Evolutionary conservation across 352 stramenopile genomes (phyloP), one percentile per base, ranked within the genome.

Genomic region (Aphanomyces cochlioides): DNA sequence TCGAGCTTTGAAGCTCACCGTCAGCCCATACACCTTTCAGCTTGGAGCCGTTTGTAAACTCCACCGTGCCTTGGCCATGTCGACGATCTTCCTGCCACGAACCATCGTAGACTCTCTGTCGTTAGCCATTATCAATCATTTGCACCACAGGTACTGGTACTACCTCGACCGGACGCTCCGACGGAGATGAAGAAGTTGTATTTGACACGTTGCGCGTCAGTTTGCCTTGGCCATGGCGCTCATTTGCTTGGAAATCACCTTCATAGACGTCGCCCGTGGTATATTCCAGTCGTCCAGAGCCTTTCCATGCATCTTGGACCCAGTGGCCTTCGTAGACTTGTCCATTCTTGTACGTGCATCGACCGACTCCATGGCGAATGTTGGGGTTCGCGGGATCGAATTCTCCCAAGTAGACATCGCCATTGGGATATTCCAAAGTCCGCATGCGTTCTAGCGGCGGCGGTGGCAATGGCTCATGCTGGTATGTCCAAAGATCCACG

Each of bases 261-360:
- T 76, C 72, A 45, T 88, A 89, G 19, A 80, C 65, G 48, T 84
- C 74, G 13, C 83, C 79, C 41, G 77, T 82, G 36, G 57, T 72
- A 54, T 83, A 89, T 13, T 60, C 70, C 77, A 90, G 81, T 28
- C 81, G 77, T 45, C 85, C 84, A 58, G 84, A 74, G 7, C 82
- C 85, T 53, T 65, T 75, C 6, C 77, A 79, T 28, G 75, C 50
- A 34, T 90, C 81, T 7, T 88, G 53, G 1, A 48, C 47, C 85
- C 85, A 93, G 15, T 86, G 78, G 5, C 85, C 85, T n/a, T 90
- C 83, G 73, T 90, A 92, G 37, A 81, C 72, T 53, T 82, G 77
- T 15, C 81, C 77, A 40, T 80, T 84, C 38, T 63, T 47, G 66
- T 85, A 91, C 5, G 77, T 75, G 67, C 85, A 93, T 21, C 80